A percentile compares a stretch with the other conserved stretches of the same genome.
These are phyloP conservation scores for Candida sojae DNA, from an alignment of 1,139 yeast species.

Conservation along the genomic window DNA sequence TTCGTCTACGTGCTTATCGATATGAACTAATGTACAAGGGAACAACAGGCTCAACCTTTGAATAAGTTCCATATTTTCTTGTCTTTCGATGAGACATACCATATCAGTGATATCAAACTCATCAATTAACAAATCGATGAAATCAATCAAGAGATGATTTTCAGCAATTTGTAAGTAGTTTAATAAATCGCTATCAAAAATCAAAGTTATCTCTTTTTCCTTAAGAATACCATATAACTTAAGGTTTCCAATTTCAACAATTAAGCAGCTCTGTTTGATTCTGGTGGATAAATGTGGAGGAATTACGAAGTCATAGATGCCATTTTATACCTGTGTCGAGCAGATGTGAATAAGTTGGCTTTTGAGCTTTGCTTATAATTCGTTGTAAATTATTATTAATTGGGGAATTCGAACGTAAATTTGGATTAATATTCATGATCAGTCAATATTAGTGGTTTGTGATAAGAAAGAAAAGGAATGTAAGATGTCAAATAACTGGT, in stretches of 20 bases:
- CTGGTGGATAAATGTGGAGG: conserved; percentile 9
- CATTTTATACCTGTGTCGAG: conserved; percentile 16
- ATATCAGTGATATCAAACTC: conserved; percentile 9
- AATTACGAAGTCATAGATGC: conserved; percentile 21
- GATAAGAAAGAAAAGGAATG: neutral
- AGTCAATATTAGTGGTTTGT: neutral
- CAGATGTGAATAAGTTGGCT: conserved; percentile 1
- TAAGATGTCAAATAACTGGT: neutral
- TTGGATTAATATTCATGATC: conserved; percentile 11
- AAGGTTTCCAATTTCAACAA: conserved; percentile 11
- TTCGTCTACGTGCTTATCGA: conserved; percentile 9
- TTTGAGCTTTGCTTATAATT: neutral
- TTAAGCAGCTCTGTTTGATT: conserved; percentile 6
- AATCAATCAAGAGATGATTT: conserved; percentile 5
- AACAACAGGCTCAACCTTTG: conserved; percentile 4
- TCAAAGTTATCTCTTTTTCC: conserved; percentile 2
- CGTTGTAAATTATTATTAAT: neutral
- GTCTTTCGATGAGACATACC: conserved; percentile 9
- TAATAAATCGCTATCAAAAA: conserved; percentile 7
- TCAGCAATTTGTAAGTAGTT: neutral
- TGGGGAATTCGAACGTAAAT: conserved; percentile 5
- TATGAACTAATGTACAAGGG: conserved; percentile 7
- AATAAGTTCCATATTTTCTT: conserved; percentile 5
- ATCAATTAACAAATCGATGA: conserved; percentile 12
- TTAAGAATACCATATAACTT: conserved; percentile 5